Percentiles rank a stretch among this genome's conserved stretches.
phyloP scores from a whole-genome alignment of 139 green algal species.

The Yamagishiella unicocca region DNA sequence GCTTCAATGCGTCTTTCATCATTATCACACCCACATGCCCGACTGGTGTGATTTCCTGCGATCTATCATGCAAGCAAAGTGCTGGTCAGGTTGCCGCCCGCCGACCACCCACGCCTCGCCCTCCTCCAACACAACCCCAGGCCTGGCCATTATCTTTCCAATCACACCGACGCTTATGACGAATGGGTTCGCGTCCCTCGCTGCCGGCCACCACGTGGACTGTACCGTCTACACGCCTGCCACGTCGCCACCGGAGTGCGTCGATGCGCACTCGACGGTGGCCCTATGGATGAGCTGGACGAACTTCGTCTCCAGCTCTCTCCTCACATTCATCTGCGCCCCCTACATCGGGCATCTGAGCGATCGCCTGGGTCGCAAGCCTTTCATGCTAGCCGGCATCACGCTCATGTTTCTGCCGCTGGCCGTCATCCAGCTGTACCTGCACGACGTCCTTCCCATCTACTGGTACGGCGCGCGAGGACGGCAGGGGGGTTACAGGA shows the following conservation, averaged over 20 bases:
- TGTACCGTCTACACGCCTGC: slow-evolving; percentile 70
- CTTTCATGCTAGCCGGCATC: slow-evolving; percentile 79
- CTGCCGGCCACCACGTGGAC: slow-evolving; percentile 68
- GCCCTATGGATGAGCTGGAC: slow-evolving; percentile 66
- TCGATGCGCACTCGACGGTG: slow-evolving; percentile 51
- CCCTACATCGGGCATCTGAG: slow-evolving; percentile 70
- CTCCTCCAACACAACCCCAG: slow-evolving; percentile 49
- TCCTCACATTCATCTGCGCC: slow-evolving; percentile 77
- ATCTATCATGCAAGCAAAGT: no score
- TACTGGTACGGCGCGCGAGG: slow-evolving; percentile 35
- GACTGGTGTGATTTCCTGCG: no score
- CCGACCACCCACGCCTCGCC: background rate
- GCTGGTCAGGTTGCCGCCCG: no score
- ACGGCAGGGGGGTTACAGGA: background rate
- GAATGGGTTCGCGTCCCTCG: slow-evolving; percentile 83
- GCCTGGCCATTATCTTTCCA: slow-evolving; percentile 73
- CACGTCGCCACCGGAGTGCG: slow-evolving; percentile 40
- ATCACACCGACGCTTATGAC: slow-evolving; percentile 79
- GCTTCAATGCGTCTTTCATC: no score
- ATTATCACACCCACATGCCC: no score
- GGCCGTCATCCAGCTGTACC: slow-evolving; percentile 66
- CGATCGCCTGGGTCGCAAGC: slow-evolving; percentile 81
- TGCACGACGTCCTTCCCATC: slow-evolving; percentile 23
- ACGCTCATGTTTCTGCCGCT: slow-evolving; percentile 56
- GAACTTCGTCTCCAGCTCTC: slow-evolving; percentile 73